These are phyloP conservation scores for Trametes versicolor DNA, from an alignment of 1,284 basidiomycete genomes.

Conservation along the genomic window DNA sequence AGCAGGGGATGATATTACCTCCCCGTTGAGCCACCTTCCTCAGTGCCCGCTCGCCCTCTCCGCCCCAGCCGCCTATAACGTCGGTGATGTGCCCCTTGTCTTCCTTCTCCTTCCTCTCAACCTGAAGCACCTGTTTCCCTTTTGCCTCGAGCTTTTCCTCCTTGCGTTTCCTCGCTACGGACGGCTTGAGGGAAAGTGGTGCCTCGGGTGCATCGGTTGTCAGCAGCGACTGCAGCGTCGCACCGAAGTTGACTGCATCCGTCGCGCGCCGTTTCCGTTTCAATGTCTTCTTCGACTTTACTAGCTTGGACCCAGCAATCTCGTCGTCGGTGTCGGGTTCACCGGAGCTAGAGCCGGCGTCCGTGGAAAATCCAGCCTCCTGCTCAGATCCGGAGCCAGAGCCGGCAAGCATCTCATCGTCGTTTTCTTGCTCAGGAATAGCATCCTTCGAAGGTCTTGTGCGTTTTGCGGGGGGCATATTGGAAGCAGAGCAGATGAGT, in stretches of 20 bases:
- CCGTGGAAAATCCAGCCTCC: conserved; percentile 43
- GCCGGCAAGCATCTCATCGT: conserved; percentile 40
- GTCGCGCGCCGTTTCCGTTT: conserved; percentile 86
- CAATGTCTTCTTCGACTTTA: conserved; percentile 79
- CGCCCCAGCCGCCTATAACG: conserved; percentile 86
- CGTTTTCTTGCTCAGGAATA: conserved; percentile 31
- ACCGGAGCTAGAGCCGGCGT: conserved; percentile 23
- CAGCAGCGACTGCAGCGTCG: conserved; percentile 74
- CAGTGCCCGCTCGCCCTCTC: conserved; percentile 76
- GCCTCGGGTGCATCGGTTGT: conserved; percentile 72
- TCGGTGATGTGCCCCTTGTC: conserved; percentile 77
- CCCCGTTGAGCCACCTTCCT: conserved; percentile 86
- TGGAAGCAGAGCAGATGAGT: background rate
- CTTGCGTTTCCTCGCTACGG: conserved; percentile 69
- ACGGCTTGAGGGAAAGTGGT: conserved; percentile 81
- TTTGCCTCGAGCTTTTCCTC: conserved; percentile 77
- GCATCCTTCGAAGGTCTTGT: conserved; percentile 39
- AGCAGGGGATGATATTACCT: conserved; percentile 56
- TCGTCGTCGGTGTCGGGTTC: conserved; percentile 68
- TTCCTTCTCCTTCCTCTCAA: conserved; percentile 80
- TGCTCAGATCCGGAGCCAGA: conserved; percentile 44
- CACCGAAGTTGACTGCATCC: conserved; percentile 76
- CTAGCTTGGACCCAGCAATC: conserved; percentile 58
- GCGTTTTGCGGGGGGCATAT: conserved; percentile 43
- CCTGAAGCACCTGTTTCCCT: conserved; percentile 73